Percentiles rank a stretch among this genome's conserved stretches.
These are phyloP conservation scores for Rhizopogon rudus DNA, from an alignment of 768 basidiomycete species.

Conservation along the genomic window DNA sequence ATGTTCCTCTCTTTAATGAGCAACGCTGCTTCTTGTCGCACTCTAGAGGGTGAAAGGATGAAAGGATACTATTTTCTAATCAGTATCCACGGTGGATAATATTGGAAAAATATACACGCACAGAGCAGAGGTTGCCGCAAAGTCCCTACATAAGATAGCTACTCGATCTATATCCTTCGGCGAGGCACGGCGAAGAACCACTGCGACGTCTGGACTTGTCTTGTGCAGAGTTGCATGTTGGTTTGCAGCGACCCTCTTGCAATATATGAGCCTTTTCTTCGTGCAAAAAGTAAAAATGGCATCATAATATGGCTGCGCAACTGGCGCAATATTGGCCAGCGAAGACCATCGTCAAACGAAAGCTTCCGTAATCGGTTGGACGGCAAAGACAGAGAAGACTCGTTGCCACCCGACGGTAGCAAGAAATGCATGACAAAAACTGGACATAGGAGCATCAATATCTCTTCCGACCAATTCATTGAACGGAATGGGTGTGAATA, in stretches of 20 bases:
- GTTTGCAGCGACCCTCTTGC: neutral
- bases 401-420: conserved; percentile 31
- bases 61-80: conserved; percentile 45
- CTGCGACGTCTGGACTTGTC: conserved; percentile 8
- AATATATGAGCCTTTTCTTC: conserved; percentile 29
- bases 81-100: neutral
- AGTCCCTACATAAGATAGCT: conserved; percentile 47
- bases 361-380: conserved; percentile 35
- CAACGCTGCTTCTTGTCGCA: conserved; percentile 43
- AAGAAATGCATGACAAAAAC: conserved; percentile 20
- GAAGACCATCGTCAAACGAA: conserved; percentile 49
- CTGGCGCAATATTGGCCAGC: conserved; percentile 35
- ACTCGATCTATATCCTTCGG: conserved; percentile 28
- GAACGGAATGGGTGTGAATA: conserved; percentile 44
- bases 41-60: conserved; percentile 35
- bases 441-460: conserved; percentile 13
- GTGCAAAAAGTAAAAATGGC: conserved; percentile 57
- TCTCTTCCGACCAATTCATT: conserved; percentile 30
- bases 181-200: conserved; percentile 28
- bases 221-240: neutral
- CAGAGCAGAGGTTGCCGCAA: conserved; percentile 49
- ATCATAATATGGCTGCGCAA: conserved; percentile 50
- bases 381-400: conserved; percentile 64
- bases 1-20: conserved; percentile 40
- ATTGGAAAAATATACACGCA: conserved; percentile 25